phyloP scores from a whole-genome alignment of 2,329 filamentous ascomycete genomes.

The Dactylellina haptotyla region DNA sequence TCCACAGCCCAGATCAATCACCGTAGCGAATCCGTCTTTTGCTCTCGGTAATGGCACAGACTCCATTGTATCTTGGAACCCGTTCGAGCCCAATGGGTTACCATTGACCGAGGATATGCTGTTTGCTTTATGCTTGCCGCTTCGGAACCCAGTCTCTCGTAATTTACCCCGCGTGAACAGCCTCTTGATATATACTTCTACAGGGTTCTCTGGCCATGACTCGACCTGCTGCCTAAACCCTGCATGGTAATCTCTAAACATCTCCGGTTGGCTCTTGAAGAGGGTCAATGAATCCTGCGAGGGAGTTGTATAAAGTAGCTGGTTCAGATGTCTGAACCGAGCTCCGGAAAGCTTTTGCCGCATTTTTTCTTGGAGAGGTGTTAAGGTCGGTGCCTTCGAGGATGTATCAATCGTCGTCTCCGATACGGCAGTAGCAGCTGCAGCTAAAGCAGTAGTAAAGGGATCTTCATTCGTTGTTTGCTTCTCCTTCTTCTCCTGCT shows the following conservation, averaged over 20 bases:
- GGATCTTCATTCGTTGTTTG: constrained; percentile 17
- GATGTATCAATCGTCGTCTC: constrained; percentile 59
- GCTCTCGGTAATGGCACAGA: constrained; percentile 54
- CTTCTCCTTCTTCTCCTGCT: constrained; percentile 26
- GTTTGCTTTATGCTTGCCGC: constrained; percentile 52
- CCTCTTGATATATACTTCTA: constrained; percentile 82
- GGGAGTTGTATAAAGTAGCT: constrained; percentile 92
- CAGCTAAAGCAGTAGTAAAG: background rate
- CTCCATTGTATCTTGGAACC: constrained; percentile 43
- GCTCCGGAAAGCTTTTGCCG: constrained; percentile 92
- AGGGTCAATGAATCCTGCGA: constrained; percentile 84
- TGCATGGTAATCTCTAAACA: constrained; percentile 95
- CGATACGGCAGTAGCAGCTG: background rate
- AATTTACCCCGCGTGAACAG: constrained; percentile 75
- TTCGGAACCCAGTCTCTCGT: constrained; percentile 59
- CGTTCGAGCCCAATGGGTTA: constrained; percentile 57
- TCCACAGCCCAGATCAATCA: constrained; percentile 93
- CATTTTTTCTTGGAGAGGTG: constrained; percentile 93
- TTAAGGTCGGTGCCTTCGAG: constrained; percentile 68
- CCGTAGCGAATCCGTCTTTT: constrained; percentile 71
- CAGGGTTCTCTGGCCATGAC: constrained; percentile 95
- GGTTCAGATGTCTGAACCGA: constrained; percentile 95
- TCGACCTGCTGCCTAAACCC: constrained; percentile 95
- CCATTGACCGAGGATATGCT: constrained; percentile 61
- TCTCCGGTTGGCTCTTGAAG: constrained; percentile 85